Conservation (phyloP, 768 basidiomycete genomes). For the Lentinula edodes region DNA sequence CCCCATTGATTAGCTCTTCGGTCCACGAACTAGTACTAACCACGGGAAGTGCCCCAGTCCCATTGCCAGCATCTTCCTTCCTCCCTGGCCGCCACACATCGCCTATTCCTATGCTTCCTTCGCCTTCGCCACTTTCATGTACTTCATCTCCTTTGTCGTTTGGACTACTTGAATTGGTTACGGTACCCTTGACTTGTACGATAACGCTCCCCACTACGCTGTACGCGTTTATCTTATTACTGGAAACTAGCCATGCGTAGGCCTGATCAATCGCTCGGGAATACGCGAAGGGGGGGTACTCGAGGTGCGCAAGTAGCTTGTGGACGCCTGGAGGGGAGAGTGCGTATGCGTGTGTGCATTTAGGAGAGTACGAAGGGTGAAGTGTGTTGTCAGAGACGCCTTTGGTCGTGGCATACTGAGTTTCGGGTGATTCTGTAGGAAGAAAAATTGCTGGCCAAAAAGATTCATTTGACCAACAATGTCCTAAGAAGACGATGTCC, state of each 20-base stretch:
- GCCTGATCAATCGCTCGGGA: slow-evolving; percentile 77
- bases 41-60: not conserved
- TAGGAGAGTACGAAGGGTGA: slow-evolving; percentile 55
- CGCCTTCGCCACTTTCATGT: not conserved
- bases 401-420: not conserved
- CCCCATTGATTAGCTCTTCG: slow-evolving; percentile 37
- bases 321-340: slow-evolving; percentile 56
- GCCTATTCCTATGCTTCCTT: not conserved
- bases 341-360: slow-evolving; percentile 72
- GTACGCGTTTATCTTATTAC: slow-evolving; percentile 48
- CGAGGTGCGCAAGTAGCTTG: slow-evolving; percentile 53
- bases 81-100: not conserved
- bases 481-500: slow-evolving; percentile 74
- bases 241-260: slow-evolving; percentile 58
- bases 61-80: not conserved
- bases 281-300: slow-evolving; percentile 64
- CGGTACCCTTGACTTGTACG: slow-evolving; percentile 53
- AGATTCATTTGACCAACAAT: slow-evolving; percentile 76
- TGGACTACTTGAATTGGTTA: slow-evolving; percentile 22
- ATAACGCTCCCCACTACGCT: slow-evolving; percentile 65
- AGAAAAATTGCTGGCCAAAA: slow-evolving; percentile 31
- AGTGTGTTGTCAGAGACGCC: slow-evolving; percentile 24
- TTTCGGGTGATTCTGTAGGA: slow-evolving; percentile 8
- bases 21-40: slow-evolving; percentile 55
- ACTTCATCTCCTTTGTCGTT: slow-evolving; percentile 13